Base-by-base conservation (phyloP, 345 rosid species). In the Citropsis articulata region DNA sequence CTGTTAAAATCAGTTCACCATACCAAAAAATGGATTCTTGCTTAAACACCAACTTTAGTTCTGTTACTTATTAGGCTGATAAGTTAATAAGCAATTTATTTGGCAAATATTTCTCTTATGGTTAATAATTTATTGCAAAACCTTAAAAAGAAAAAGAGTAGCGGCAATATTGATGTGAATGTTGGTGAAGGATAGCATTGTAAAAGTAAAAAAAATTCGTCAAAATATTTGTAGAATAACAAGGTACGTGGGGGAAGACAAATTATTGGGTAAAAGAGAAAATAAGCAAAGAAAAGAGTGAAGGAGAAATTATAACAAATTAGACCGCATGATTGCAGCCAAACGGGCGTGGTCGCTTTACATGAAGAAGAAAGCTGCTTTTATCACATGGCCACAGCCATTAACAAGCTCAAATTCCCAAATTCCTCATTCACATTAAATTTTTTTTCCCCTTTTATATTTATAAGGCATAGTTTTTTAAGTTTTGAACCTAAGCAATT, bases 331-430 rank as follows among this genome's bases (percentile, higher is more conserved):
- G 88, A 94, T 94, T 92, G 95, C 91, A 79, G 81, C 84, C 85
- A 87, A 89, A 89, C 88, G 91, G 91, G 97, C 97, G 92, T 93
- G 97, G 97, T 91, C 93, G 87, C 96, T 87, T 90, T 86, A 81
- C 78, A 85, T 81, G 82, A 82, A 80, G 87, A 80, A 76, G 84
- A 87, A 90, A 85, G 90, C 86, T 85, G 86, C 93, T 88, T 92
- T 94, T 82, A 71, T 92, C 97, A 91, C 97, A 87, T 94, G 97
- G 82, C 85, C 83, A 73, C 16, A 56, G 59, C 79, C 48, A 61
- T 70, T 84, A 28, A 30, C 4, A 16, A 19, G 53, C 77, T 71
- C 85, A 75, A 76, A 72, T 69, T 71, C 82, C 82, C 27, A 84
- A 79, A 71, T 74, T 71, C 73, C 67, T 2, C 57, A 1, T 65